A percentile compares a stretch with the other conserved stretches of the same genome.
phyloP scores from a whole-genome alignment of 2,329 filamentous ascomycete genomes.

The Diaporthe aspalathi region DNA sequence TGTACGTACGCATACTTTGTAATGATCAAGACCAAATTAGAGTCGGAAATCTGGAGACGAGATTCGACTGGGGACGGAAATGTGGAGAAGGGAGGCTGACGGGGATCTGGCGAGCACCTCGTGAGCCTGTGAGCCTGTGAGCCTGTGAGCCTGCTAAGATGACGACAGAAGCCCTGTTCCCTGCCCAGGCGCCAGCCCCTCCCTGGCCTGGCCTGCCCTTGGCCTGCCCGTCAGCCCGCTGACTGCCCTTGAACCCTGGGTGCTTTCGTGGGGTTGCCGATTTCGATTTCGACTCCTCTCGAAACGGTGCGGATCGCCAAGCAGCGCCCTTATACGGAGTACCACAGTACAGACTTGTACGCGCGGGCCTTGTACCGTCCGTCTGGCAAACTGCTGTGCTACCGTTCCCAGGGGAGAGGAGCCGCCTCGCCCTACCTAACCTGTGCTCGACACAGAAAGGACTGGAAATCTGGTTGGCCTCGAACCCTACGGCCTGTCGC shows the following conservation, averaged over 20 bases:
- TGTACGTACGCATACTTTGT: slow-evolving; percentile 37
- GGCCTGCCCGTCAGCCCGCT: too few relatives aligned
- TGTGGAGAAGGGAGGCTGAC: slow-evolving; percentile 33
- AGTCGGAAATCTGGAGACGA: slow-evolving; percentile 29
- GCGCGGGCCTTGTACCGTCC: slow-evolving; percentile 11
- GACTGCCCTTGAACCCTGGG: slow-evolving; percentile 32
- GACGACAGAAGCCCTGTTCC: slow-evolving; percentile 37
- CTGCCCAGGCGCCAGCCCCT: slow-evolving; percentile 1
- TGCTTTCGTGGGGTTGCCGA: slow-evolving; percentile 33
- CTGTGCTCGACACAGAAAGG: not conserved
- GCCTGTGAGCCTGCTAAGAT: slow-evolving; percentile 23
- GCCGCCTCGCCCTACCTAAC: slow-evolving; percentile 1
- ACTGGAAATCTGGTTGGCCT: not conserved
- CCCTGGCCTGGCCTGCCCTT: too few relatives aligned
- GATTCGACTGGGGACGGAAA: slow-evolving; percentile 29
- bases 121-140: too few relatives aligned
- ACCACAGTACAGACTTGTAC: too few relatives aligned
- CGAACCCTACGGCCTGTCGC: slow-evolving; percentile 22
- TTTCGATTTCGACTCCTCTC: slow-evolving; percentile 22
- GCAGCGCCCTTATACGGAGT: not conserved
- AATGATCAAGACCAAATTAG: slow-evolving; percentile 36
- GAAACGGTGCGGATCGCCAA: slow-evolving; percentile 31
- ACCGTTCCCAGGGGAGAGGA: slow-evolving; percentile 16
- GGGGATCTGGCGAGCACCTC: slow-evolving; percentile 27
- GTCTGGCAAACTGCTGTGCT: not conserved